Evolutionary conservation across 495 filamentous ascomycete genomes (phyloP), one percentile per base, ranked within the genome.

Genomic region (Aspergillus heteromorphus): DNA sequence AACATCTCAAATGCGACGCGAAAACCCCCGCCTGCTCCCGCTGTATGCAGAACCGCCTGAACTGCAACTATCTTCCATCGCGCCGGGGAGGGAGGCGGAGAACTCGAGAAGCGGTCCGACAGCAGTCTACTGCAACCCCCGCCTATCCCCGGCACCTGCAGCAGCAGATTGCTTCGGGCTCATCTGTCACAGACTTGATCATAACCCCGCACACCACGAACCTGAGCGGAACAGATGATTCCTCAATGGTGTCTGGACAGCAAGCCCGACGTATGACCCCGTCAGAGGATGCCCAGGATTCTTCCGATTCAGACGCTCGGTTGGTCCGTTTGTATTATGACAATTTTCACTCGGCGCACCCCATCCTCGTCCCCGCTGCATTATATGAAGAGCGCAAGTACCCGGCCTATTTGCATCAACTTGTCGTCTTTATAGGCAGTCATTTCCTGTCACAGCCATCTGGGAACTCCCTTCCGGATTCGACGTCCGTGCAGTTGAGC

Each of bases 1-100:
- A 75, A 21, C 72, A 75, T 56, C 56, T 75, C 16, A 74, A 74
- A 61, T 75, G 72, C 42, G 71, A 75, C 17, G 71, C 65, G 4
- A 60, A 58, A 13, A 67, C 58, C 25, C 71, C 71, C 6, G 62
- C 66, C 9, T 74, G 71, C 51, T 66, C 70, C 8, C 68, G 71
- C 13, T 74, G 71, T 45, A 20, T 63, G 25, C 59, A 69, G n/a
- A 61, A 62, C 17, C 59, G 59, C 17, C 47, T 64, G 4, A 23
- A 53, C 20, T 74, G 71, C 23, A 58, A 71, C 49, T 74, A 74
- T 53, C 59, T 74, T 7, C 68, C 71, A 9, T 74, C 71, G 4
- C 68, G 71, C 10, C 65, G 71, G 1, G 71, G 71, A 21, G 70
- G 71, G 17, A 62, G 62, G 48, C 62, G 69, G 29, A 72, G 65